phyloP scores from a whole-genome alignment of 768 basidiomycete genomes.

The Pleurotus pulmonarius region DNA sequence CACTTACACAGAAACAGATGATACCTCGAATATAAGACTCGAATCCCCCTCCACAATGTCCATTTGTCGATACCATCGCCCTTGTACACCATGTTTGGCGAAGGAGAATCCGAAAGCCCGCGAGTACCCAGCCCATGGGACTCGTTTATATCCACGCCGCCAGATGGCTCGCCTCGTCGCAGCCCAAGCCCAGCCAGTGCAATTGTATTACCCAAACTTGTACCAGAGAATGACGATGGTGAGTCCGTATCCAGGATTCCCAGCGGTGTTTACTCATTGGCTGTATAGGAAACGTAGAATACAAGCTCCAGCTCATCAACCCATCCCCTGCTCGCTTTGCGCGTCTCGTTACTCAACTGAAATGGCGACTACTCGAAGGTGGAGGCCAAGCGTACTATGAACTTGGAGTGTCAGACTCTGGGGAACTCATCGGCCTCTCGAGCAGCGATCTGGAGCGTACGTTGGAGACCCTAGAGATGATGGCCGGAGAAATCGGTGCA shows the following conservation, averaged over 20 bases:
- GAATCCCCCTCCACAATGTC: conserved; percentile 9
- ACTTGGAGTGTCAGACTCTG: conserved; percentile 81
- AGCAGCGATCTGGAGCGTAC: conserved; percentile 74
- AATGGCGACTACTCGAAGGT: conserved; percentile 89
- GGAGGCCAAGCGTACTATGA: conserved; percentile 85
- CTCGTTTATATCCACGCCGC: conserved; percentile 57
- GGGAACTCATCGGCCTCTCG: conserved; percentile 78
- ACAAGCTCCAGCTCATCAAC: conserved; percentile 85
- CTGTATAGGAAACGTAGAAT: conserved; percentile 71
- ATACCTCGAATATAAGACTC: conserved; percentile 25
- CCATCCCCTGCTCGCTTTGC: conserved; percentile 75
- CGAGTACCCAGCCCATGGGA: conserved; percentile 85
- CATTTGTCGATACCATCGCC: conserved; percentile 9
- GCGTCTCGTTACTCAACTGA: conserved; percentile 89
- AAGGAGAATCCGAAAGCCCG: conserved; percentile 77
- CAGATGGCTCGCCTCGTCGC: conserved; percentile 30
- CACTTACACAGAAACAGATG: conserved; percentile 15
- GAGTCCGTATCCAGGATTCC: not conserved
- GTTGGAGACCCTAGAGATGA: conserved; percentile 83
- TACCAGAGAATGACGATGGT: conserved; percentile 69
- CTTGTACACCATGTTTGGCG: conserved; percentile 63
- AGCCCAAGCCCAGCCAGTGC: conserved; percentile 16
- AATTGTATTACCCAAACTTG: conserved; percentile 54
- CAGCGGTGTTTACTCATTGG: too few relatives aligned
- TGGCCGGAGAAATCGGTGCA: conserved; percentile 93